Percentiles rank a stretch among this genome's conserved stretches.
Evolutionary conservation across 495 filamentous ascomycete genomes (phyloP).

Genomic region (Copromyces sp.): DNA sequence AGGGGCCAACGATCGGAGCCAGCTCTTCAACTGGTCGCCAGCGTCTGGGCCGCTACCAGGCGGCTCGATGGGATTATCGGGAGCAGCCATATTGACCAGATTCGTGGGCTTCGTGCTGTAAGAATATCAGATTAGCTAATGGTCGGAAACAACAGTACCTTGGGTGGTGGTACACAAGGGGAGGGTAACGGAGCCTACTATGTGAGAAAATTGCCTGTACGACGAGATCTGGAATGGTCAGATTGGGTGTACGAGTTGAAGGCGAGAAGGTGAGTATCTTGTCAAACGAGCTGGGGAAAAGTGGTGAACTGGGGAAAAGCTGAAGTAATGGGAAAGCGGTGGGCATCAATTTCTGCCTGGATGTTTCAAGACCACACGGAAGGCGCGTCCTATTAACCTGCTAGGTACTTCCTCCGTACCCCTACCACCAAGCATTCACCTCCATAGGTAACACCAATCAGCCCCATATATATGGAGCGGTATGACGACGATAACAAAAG

Average conservation of each 20-base stretch:
- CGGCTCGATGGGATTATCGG: not conserved
- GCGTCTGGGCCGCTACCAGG: not conserved
- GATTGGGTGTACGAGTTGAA: not conserved
- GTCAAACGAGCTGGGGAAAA: not conserved
- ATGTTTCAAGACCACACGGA: not conserved
- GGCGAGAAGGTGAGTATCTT: not conserved
- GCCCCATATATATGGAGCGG: not conserved
- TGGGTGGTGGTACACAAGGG: not conserved
- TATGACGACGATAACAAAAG: not conserved
- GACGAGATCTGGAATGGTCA: not conserved
- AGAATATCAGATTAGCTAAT: not conserved
- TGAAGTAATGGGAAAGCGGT: not conserved
- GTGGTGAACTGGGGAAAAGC: not conserved
- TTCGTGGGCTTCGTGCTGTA: not conserved
- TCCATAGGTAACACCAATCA: not conserved
- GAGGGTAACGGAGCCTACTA: not conserved
- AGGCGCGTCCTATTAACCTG: no score
- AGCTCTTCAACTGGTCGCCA: not conserved
- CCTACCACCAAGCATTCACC: not conserved
- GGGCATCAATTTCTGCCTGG: not conserved
- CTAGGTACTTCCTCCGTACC: no score
- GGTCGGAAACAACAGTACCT: not conserved
- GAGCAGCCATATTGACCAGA: not conserved
- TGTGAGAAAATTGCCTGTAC: not conserved
- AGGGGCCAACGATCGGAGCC: slow-evolving; percentile 2